A percentile compares a stretch with the other conserved stretches of the same genome.
Conservation (phyloP, 225 moss, liverwort and hornwort species). For the Bryum argenteum region DNA sequence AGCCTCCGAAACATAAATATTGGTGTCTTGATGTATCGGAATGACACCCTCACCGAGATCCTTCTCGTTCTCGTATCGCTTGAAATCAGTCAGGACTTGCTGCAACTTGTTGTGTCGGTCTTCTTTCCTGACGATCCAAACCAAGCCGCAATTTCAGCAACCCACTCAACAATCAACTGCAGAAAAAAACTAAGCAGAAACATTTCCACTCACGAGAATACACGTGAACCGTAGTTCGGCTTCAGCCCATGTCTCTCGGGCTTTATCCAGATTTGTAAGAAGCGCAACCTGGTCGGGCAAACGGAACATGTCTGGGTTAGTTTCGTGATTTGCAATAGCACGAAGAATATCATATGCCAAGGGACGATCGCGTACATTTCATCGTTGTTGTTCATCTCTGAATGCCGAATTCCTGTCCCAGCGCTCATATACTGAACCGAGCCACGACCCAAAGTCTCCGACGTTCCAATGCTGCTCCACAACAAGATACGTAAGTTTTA, state of each 20-base stretch:
- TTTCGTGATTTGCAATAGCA: neutral
- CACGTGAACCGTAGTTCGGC: conserved; percentile 91
- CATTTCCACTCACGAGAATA: conserved; percentile 60
- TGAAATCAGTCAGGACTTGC: conserved; percentile 76
- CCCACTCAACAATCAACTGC: neutral
- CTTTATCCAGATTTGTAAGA: conserved; percentile 93
- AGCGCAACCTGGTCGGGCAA: conserved; percentile 59
- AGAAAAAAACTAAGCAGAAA: conserved; percentile 5
- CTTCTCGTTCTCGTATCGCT: conserved; percentile 51
- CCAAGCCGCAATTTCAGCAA: conserved; percentile 6
- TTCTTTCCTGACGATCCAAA: conserved; percentile 55
- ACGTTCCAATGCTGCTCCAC: conserved; percentile 78
- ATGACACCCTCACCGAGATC: conserved; percentile 86
- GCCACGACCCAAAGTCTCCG: conserved; percentile 86
- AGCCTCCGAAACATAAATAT: conserved; percentile 80
- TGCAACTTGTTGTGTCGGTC: conserved; percentile 86
- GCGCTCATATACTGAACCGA: conserved; percentile 98
- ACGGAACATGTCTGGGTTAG: neutral
- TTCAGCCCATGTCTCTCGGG: conserved; percentile 63
- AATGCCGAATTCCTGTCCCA: conserved; percentile 83
- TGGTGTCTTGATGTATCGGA: conserved; percentile 89
- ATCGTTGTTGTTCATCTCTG: conserved; percentile 83
- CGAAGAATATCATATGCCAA: neutral
- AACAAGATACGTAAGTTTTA: neutral
- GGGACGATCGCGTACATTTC: conserved; percentile 48